phyloP scores from a whole-genome alignment of 1,284 basidiomycete genomes.

The Athelia psychrophila region DNA sequence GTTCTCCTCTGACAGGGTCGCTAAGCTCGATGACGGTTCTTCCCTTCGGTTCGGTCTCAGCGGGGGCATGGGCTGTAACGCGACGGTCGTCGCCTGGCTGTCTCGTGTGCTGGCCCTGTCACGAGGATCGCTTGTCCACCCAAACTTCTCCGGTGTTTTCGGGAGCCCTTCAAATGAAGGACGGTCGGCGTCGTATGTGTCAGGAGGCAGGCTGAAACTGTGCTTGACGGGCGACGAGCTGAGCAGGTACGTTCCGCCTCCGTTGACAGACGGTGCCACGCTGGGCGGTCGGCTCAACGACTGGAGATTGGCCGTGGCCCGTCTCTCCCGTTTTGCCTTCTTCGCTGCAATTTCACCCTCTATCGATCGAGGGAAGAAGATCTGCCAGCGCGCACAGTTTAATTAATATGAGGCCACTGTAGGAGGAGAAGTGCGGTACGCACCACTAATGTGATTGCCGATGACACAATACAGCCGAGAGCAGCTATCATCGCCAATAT shows the following conservation, averaged over 20 bases:
- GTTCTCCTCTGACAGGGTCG: slow-evolving; percentile 31
- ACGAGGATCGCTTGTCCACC: slow-evolving; percentile 11
- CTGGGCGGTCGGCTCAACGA: not conserved
- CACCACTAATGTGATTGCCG: slow-evolving; percentile 71
- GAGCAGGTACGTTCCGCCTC: not conserved
- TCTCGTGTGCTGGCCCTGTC: not conserved
- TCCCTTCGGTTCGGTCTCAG: slow-evolving; percentile 43
- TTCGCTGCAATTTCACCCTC: slow-evolving; percentile 54
- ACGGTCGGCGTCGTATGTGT: not conserved
- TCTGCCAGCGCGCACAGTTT: slow-evolving; percentile 38
- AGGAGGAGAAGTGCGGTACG: slow-evolving; percentile 18
- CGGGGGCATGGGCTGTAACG: slow-evolving; percentile 12
- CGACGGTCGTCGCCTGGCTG: too few relatives aligned
- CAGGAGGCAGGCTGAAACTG: slow-evolving; percentile 1
- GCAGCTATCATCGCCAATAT: slow-evolving; percentile 54
- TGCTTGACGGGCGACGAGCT: slow-evolving; percentile 4
- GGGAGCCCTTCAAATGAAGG: slow-evolving; percentile 5
- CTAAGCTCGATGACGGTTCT: slow-evolving; percentile 29
- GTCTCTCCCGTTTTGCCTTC: slow-evolving; percentile 39
- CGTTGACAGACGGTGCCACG: not conserved
- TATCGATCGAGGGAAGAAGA: slow-evolving; percentile 75
- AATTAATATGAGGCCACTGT: too few relatives aligned
- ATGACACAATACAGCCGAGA: slow-evolving; percentile 63
- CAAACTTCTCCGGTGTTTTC: slow-evolving; percentile 16
- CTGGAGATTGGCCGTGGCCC: slow-evolving; percentile 6